Evolutionary conservation across 2,329 filamentous ascomycete species (phyloP).

Genomic region (Endoconidiophora polonica): DNA sequence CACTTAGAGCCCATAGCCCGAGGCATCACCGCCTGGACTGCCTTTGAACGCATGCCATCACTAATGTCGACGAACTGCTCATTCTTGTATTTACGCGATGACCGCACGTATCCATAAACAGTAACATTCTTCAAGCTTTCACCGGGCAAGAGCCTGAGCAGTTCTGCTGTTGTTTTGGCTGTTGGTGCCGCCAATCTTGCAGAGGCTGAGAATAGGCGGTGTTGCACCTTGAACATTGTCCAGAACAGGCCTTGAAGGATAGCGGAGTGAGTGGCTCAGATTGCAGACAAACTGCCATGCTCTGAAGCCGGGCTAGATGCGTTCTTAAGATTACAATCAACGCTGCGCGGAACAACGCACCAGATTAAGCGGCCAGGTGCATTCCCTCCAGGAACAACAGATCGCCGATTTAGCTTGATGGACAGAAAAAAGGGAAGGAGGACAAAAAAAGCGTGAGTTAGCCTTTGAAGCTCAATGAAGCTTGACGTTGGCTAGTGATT

Average conservation of each 20-base stretch:
- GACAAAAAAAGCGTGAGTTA: too few species aligned
- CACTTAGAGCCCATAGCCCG: constrained; percentile 58
- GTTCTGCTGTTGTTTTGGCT: constrained; percentile 32
- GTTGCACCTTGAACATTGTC: neutral
- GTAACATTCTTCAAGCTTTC: constrained; percentile 32
- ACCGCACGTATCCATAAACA: constrained; percentile 66
- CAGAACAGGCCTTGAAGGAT: neutral
- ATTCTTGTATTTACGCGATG: constrained; percentile 71
- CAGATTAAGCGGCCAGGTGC: too few species aligned
- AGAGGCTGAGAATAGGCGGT: constrained; percentile 1
- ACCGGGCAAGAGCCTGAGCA: constrained; percentile 36
- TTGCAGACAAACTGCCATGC: too few species aligned
- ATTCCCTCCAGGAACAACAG: too few species aligned
- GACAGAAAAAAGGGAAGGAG: too few species aligned
- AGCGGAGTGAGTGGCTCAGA: neutral
- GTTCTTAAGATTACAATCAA: too few species aligned
- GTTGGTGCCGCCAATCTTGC: neutral
- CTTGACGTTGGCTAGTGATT: neutral
- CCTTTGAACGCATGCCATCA: constrained; percentile 67
- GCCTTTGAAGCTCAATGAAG: too few species aligned
- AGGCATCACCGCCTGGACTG: constrained; percentile 66
- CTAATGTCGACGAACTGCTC: constrained; percentile 69
- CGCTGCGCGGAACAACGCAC: too few species aligned
- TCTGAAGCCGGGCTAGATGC: too few species aligned
- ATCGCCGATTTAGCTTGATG: too few species aligned